Base-by-base conservation (phyloP, 2,329 filamentous ascomycete species). In the Phialophora macrospora region DNA sequence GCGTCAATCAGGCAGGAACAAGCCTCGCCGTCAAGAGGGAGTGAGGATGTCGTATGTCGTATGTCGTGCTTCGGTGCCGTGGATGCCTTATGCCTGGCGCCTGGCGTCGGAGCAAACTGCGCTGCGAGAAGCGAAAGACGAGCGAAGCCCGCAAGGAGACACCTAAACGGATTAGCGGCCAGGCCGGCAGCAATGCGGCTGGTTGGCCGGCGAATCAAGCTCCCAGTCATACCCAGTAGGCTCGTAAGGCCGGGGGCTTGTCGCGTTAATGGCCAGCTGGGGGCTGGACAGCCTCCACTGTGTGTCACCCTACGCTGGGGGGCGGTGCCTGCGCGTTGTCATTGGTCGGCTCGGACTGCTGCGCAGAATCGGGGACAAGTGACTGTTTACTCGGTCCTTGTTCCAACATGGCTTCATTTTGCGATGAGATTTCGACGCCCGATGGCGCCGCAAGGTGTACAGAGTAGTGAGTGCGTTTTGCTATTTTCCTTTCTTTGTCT, bases 91-190 rank as follows among this genome's bases (percentile, higher is more conserved):
- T 44, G 38, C 38, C 17, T 44, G 4, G 38, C 8, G 17, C 12
- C 2, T 44, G 2, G 38, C 7, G 38, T 44, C 38, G n/a, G 20
- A 46, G 14, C 9, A 28, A 51, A 28, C 14, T 30, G 28, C 28
- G 28, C 26, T 30, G 26, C 26, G 52, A 55, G 52, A 34, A 55
- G 52, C 52, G 52, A 55, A 55, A n/a, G 9, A 14, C 14, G 17
- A 26, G 51, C 14, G 52, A 14, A 12, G 9, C 48, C 52, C 52
- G 52, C 52, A 55, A 55, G 28, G 24, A 20, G 30, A 11, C 52
- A 60, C 58, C 48, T 22, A 12, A 54, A 44, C 12, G 22, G 58
- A 26, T 60, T 60, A 60, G 58, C 44, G 17, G 57, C 57, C 14
- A 51, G 2, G 28, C 12, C 12, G 20, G 17, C n/a, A 24, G 28